A percentile compares a stretch with the other conserved stretches of the same genome.
phyloP scores from a whole-genome alignment of 2,329 filamentous ascomycete species.

The Fusarium avenaceum region DNA sequence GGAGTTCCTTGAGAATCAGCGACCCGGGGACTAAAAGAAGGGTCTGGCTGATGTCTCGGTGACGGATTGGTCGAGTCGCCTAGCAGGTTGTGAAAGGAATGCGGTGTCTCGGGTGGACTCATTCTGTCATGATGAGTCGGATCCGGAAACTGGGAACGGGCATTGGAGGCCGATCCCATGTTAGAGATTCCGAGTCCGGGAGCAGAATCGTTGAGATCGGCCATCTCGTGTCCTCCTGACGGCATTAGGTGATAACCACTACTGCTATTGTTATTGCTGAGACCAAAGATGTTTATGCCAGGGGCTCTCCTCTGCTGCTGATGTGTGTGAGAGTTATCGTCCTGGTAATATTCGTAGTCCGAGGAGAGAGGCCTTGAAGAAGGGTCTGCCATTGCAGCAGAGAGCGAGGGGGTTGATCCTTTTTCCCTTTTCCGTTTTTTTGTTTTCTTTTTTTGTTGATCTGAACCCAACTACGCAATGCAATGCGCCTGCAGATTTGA shows the following conservation, averaged over 20 bases:
- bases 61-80: conserved; percentile 8
- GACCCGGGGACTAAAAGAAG: conserved; percentile 31
- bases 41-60: conserved; percentile 10
- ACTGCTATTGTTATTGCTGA: conserved; percentile 34
- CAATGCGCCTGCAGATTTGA: conserved; percentile 4
- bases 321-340: conserved; percentile 17
- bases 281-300: conserved; percentile 41
- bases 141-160: conserved; percentile 22
- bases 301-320: conserved; percentile 21
- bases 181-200: conserved; percentile 42
- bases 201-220: conserved; percentile 22
- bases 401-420: neutral
- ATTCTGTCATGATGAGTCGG: conserved; percentile 21
- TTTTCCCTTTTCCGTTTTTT: conserved; percentile 16
- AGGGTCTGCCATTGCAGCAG: conserved; percentile 36
- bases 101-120: conserved; percentile 43
- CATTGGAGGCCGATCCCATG: conserved; percentile 10
- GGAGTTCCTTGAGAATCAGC: conserved; percentile 19
- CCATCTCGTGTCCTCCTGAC: conserved; percentile 42
- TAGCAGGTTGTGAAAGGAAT: conserved; percentile 40
- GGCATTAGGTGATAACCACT: conserved; percentile 44
- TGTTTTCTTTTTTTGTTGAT: neutral
- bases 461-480: neutral
- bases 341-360: neutral
- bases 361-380: conserved; percentile 24